Conservation (phyloP, 1,139 yeast genomes). For the Starmera stellimalicola region DNA sequence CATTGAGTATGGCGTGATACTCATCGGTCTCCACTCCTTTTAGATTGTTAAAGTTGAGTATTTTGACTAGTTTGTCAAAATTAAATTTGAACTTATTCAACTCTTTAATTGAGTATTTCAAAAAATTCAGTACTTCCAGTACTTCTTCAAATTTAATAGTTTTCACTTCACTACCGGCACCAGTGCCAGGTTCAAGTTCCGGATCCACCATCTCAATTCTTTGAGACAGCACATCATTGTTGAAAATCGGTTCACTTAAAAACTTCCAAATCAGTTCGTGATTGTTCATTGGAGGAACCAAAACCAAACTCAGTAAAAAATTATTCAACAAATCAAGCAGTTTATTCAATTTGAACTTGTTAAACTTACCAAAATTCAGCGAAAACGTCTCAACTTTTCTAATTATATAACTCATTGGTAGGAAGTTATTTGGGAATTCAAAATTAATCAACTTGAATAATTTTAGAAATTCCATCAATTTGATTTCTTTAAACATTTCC, state of each 20-base stretch:
- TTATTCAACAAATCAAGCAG: slow-evolving; percentile 39
- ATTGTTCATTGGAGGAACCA: slow-evolving; percentile 23
- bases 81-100: slow-evolving; percentile 26
- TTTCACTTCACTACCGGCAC: slow-evolving; percentile 1
- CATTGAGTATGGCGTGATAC: slow-evolving; percentile 9
- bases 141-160: slow-evolving; percentile 33
- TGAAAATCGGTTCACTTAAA: slow-evolving; percentile 27
- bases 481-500: slow-evolving; percentile 10
- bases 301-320: slow-evolving; percentile 32
- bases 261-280: slow-evolving; percentile 37
- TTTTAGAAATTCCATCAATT: slow-evolving; percentile 32
- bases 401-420: slow-evolving; percentile 30
- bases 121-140: slow-evolving; percentile 46
- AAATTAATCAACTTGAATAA: slow-evolving; percentile 25
- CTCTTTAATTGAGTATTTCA: slow-evolving; percentile 44
- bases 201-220: slow-evolving; percentile 23
- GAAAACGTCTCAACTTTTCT: slow-evolving; percentile 12
- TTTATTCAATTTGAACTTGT: slow-evolving; percentile 32
- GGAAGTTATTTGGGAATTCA: slow-evolving; percentile 28
- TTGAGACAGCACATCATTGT: slow-evolving; percentile 24
- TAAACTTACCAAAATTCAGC: slow-evolving; percentile 24
- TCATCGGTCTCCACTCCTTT: slow-evolving; percentile 31
- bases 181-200: slow-evolving; percentile 18
- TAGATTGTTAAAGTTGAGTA: slow-evolving; percentile 32
- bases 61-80: slow-evolving; percentile 33